These are phyloP conservation scores for Paramecium sexaurelia DNA, from an alignment of 73 alveolate species.

Conservation along the genomic window DNA sequence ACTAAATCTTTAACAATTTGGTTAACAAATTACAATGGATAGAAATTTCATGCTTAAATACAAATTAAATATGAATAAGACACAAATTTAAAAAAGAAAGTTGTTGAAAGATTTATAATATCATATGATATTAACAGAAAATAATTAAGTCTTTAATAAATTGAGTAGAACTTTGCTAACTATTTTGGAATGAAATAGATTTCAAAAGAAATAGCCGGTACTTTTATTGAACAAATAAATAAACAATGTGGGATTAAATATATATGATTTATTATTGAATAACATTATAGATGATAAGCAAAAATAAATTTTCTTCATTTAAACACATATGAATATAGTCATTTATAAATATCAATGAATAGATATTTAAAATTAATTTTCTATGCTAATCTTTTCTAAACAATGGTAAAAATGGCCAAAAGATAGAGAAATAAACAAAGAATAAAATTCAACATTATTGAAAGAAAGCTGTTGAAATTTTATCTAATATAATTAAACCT, in stretches of 20 bases:
- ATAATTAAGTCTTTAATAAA: background rate
- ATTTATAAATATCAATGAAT: no score
- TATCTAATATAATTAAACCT: no score
- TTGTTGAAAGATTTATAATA: background rate
- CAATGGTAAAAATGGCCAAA: no score
- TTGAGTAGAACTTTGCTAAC: background rate
- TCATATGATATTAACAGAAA: background rate
- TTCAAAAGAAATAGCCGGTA: background rate
- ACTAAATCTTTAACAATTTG: background rate
- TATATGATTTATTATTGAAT: no score
- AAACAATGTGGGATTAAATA: background rate
- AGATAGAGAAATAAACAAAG: no score
- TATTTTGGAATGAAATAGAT: background rate
- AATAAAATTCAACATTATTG: no score
- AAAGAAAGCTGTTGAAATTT: no score
- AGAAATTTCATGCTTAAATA: background rate
- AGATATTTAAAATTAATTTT: no score
- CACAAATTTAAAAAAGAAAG: background rate
- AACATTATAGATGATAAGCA: no score
- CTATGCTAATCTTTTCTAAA: no score
- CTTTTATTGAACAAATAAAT: background rate
- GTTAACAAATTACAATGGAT: background rate
- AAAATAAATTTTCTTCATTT: no score
- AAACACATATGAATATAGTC: no score
- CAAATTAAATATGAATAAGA: background rate